A percentile compares a stretch with the other conserved stretches of the same genome.
These are phyloP conservation scores for Boletus insuetus DNA, from an alignment of 768 basidiomycete species.

Conservation along the genomic window DNA sequence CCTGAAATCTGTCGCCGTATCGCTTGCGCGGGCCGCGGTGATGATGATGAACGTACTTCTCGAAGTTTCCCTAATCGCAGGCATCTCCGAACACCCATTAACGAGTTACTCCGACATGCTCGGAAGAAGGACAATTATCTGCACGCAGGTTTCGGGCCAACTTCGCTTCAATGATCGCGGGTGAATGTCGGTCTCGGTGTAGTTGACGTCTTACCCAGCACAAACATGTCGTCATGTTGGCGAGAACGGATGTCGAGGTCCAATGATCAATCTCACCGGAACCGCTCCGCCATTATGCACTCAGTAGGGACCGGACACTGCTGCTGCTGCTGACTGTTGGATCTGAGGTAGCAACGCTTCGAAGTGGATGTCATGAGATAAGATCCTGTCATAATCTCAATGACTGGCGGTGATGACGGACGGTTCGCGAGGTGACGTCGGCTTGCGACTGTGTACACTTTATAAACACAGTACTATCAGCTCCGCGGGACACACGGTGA, in stretches of 20 bases:
- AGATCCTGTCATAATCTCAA: not conserved
- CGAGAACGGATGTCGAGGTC: not conserved
- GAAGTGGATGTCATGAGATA: not conserved
- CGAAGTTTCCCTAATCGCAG: not conserved
- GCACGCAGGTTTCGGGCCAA: not conserved
- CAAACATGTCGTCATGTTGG: not conserved
- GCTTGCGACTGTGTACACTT: not conserved
- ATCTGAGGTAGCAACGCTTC: not conserved
- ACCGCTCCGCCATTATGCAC: not conserved
- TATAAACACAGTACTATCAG: not conserved
- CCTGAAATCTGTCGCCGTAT: not conserved
- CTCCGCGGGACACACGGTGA: conserved; percentile 2
- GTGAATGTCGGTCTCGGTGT: not conserved
- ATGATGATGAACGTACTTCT: not conserved
- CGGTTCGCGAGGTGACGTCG: not conserved
- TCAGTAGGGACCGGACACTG: too few relatives aligned
- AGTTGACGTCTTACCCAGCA: too few relatives aligned
- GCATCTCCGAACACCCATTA: not conserved
- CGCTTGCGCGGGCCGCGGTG: not conserved
- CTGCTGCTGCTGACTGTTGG: too few relatives aligned
- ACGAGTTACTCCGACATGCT: not conserved
- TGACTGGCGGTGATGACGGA: not conserved
- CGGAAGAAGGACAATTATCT: not conserved
- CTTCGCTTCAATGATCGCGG: not conserved
- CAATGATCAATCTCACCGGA: not conserved